These are phyloP conservation scores for Rosa rugosa DNA, from an alignment of 306 rosid genomes.

Conservation along the genomic window DNA sequence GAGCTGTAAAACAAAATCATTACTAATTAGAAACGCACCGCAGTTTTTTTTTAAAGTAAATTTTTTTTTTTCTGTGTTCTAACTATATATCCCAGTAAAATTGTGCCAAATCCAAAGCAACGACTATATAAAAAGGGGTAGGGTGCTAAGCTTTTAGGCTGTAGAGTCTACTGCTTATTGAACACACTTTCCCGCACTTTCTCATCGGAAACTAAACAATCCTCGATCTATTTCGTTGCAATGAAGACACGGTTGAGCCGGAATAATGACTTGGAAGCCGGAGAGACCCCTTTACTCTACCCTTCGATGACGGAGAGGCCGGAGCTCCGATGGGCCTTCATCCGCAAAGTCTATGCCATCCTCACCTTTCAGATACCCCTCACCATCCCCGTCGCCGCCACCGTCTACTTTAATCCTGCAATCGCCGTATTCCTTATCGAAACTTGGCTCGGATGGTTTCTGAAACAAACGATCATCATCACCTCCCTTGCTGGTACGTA, in stretches of 20 bases:
- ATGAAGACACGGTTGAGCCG: background rate
- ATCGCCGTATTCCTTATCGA: constrained; percentile 14
- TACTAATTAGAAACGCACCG: too few relatives aligned
- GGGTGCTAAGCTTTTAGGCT: background rate
- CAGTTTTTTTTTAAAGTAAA: too few relatives aligned
- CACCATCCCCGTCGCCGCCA: constrained; percentile 29
- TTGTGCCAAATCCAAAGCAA: background rate
- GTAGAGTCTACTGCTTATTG: background rate
- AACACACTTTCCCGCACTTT: background rate
- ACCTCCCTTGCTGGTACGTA: constrained; percentile 23
- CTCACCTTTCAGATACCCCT: constrained; percentile 38
- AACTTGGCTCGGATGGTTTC: constrained; percentile 4
- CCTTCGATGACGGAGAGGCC: constrained; percentile 43
- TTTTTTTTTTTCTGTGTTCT: too few relatives aligned
- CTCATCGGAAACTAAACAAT: background rate
- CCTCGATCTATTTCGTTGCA: background rate
- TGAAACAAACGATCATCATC: constrained; percentile 20
- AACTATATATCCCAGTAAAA: too few relatives aligned
- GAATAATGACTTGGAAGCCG: background rate
- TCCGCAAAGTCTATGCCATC: constrained; percentile 50
- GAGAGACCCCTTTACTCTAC: background rate
- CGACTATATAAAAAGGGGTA: background rate
- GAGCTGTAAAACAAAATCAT: too few relatives aligned
- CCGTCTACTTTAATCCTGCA: constrained; percentile 30
- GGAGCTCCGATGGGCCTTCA: constrained; percentile 55